phyloP scores from a whole-genome alignment of 345 rosid genomes.

The Erysimum cheiranthoides region DNA sequence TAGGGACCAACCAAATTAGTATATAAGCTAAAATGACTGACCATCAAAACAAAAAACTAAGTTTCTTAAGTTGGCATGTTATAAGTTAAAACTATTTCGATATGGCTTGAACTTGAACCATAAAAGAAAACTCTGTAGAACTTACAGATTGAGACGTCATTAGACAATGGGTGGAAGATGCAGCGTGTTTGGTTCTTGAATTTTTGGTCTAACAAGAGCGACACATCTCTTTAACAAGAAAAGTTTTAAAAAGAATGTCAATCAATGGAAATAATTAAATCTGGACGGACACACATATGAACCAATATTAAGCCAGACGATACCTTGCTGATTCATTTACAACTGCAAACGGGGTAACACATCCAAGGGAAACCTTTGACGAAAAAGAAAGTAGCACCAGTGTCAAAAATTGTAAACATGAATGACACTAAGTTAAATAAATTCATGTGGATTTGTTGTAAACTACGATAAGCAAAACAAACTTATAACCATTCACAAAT shows the following conservation, averaged over 20 bases:
- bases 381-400: conserved; percentile 6
- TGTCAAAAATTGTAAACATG: neutral
- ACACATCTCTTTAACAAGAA: conserved; percentile 62
- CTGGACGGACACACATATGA: neutral
- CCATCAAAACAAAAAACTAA: neutral
- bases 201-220: conserved; percentile 78
- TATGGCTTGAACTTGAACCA: neutral
- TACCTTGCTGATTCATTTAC: conserved; percentile 88
- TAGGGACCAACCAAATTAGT: conserved; percentile 1
- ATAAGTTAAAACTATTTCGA: neutral
- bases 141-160: conserved; percentile 84
- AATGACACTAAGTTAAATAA: neutral
- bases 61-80: neutral
- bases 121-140: neutral
- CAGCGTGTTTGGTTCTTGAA: conserved; percentile 64
- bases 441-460: neutral
- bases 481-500: neutral
- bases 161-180: conserved; percentile 91
- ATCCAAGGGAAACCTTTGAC: conserved; percentile 78
- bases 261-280: neutral
- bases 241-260: conserved; percentile 12
- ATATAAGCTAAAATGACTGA: neutral
- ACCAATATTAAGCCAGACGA: neutral
- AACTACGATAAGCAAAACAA: conserved; percentile 10
- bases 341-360: conserved; percentile 88